phyloP scores from a whole-genome alignment of 179 eudicot species.

The Beta lomatogona region DNA sequence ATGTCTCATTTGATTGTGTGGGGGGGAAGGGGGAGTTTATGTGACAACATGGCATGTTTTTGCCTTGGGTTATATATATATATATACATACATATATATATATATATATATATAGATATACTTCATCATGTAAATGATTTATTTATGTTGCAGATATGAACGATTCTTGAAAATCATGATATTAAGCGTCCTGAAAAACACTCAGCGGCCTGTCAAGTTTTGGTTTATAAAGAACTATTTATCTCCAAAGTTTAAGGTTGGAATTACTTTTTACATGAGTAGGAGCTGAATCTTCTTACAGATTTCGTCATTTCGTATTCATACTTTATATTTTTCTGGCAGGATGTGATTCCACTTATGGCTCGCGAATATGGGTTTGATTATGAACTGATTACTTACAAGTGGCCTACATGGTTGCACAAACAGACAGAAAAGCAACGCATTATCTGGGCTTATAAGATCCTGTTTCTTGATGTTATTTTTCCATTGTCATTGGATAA shows the following conservation, averaged over 20 bases:
- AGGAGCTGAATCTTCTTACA: not conserved
- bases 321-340: conserved; percentile 23
- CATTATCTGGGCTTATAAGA: conserved; percentile 98
- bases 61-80: too few species aligned
- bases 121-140: not conserved
- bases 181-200: conserved; percentile 85
- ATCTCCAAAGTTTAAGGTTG: conserved; percentile 96
- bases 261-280: conserved; percentile 2
- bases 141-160: conserved; percentile 68
- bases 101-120: too few species aligned
- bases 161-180: conserved; percentile 97
- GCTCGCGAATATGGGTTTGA: conserved; percentile 92
- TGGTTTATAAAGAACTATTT: conserved; percentile 98
- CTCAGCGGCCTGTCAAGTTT: conserved; percentile 89
- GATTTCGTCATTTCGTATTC: not conserved
- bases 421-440: conserved; percentile 97
- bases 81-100: too few species aligned
- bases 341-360: conserved; percentile 98
- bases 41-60: too few species aligned
- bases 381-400: conserved; percentile 87
- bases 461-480: conserved; percentile 94
- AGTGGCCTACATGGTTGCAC: conserved; percentile 98
- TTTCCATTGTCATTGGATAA: conserved; percentile 92
- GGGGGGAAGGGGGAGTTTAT: too few species aligned
- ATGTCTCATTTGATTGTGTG: too few species aligned